Evolutionary conservation across 805 yeast species (phyloP).

Genomic region (Brettanomyces sp.): DNA sequence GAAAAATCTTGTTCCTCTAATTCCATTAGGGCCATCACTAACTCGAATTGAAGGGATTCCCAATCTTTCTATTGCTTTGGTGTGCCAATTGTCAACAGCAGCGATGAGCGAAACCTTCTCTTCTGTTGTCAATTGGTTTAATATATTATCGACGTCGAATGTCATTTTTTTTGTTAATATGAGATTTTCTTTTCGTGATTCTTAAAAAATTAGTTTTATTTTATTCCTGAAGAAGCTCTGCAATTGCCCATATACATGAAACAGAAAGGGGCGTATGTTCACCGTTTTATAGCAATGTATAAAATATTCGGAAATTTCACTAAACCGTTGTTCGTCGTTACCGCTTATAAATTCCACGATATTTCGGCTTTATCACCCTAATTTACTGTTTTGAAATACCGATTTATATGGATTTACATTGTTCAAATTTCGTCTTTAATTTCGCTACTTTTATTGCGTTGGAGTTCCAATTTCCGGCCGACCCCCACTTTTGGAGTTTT

Average conservation of each 20-base stretch:
- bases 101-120: constrained; percentile 27
- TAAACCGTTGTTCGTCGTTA: no score
- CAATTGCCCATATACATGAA: background rate
- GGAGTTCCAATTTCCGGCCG: no score
- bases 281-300: no score
- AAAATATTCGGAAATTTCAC: no score
- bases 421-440: no score
- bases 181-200: background rate
- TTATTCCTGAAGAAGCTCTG: background rate
- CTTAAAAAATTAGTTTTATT: background rate
- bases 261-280: no score
- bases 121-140: constrained; percentile 16
- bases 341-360: no score
- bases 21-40: constrained; percentile 40
- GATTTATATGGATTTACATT: no score
- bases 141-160: constrained; percentile 13
- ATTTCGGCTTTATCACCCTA: no score
- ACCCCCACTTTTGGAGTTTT: no score
- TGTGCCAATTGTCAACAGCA: constrained; percentile 32
- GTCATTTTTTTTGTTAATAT: background rate
- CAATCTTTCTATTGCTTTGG: constrained; percentile 24
- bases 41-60: constrained; percentile 27
- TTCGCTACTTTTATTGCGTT: no score
- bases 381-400: no score
- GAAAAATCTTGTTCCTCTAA: constrained; percentile 34